Base-by-base conservation (phyloP, 1,284 basidiomycete species). In the Irpex sp. region DNA sequence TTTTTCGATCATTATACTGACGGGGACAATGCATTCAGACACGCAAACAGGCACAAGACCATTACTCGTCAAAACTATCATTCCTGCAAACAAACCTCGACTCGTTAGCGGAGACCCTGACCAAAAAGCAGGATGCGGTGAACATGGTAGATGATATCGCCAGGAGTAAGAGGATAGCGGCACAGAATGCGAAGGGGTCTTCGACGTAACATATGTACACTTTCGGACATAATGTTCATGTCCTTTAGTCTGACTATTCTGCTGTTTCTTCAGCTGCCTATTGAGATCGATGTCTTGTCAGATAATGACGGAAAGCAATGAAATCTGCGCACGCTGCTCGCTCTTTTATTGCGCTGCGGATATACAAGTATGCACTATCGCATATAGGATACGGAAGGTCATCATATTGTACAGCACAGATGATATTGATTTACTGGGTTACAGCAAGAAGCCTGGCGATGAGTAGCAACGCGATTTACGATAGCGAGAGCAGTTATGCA, bases 51-150 rank as follows among this genome's bases (percentile, higher is more conserved):
- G 93, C 94, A 0, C 74, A 81, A 15, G 86, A 86, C 71, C 87
- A 96, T 74, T 96, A 96, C 75, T 79, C 83, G 15, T 72, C 77
- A 62, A 96, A 96, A 76, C 85, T 90, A 49, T 87, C 88, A 4
- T 96, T 87, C 72, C 88, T 96, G 66, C 85, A 84, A 51, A 82
- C 80, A 34, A 97, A 96, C 73, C 82, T 96, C 52, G 92, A 94
- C 47, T 85, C 86, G 21, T 78, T 97, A 54, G 93, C 96, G 74
- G 88, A 89, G 60, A 93, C 93, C 38, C 91, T 97, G 66, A 83
- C 88, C 75, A 91, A 89, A 77, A 97, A 97, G 78, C 88, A 94
- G 76, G 93, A 96, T 26, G 49, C 49, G 49, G 8, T 52, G 49
- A 52, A 17, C 9, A 17, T 52, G 17, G 49, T 52, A 52, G 49